Percentiles rank a stretch among this genome's conserved stretches.
These are phyloP conservation scores for Aspergillus chevalieri DNA, from an alignment of 2,329 filamentous ascomycete genomes.

Conservation along the genomic window DNA sequence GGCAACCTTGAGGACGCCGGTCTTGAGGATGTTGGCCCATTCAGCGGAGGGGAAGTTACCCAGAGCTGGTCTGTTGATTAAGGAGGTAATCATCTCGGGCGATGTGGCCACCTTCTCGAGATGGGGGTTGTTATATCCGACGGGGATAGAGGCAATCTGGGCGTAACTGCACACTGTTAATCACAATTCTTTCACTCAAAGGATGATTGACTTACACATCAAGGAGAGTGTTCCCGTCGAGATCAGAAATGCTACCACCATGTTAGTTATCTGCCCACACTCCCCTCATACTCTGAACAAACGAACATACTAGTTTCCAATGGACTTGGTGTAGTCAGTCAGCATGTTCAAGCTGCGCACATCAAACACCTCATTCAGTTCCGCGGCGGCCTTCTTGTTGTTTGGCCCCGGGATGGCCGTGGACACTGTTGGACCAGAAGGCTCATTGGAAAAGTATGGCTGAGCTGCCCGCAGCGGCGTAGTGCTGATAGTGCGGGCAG, in stretches of 20 bases:
- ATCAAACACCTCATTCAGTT: constrained; percentile 75
- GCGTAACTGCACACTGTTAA: constrained; percentile 55
- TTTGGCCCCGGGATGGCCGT: constrained; percentile 69
- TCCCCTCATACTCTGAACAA: background rate
- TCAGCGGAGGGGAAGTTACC: constrained; percentile 86
- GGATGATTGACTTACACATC: constrained; percentile 39
- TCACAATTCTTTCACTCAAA: background rate
- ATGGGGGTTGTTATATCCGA: constrained; percentile 85
- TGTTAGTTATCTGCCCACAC: background rate
- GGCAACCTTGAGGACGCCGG: constrained; percentile 73
- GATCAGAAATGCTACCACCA: constrained; percentile 39
- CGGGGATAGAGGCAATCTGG: constrained; percentile 86
- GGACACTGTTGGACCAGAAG: constrained; percentile 47
- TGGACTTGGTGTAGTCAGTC: constrained; percentile 65
- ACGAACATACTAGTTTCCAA: constrained; percentile 64
- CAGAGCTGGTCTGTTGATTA: constrained; percentile 84
- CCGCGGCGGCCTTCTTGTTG: constrained; percentile 61
- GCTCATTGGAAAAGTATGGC: constrained; percentile 55
- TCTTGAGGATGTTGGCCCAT: constrained; percentile 73
- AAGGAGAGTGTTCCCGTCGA: constrained; percentile 47
- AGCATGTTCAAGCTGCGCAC: constrained; percentile 81
- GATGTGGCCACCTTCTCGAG: constrained; percentile 65
- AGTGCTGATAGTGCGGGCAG: constrained; percentile 30
- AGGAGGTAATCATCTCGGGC: constrained; percentile 69
- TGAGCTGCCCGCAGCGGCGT: constrained; percentile 33